These are phyloP conservation scores for Daldinia childiae DNA, from an alignment of 495 filamentous ascomycete genomes.

Conservation along the genomic window DNA sequence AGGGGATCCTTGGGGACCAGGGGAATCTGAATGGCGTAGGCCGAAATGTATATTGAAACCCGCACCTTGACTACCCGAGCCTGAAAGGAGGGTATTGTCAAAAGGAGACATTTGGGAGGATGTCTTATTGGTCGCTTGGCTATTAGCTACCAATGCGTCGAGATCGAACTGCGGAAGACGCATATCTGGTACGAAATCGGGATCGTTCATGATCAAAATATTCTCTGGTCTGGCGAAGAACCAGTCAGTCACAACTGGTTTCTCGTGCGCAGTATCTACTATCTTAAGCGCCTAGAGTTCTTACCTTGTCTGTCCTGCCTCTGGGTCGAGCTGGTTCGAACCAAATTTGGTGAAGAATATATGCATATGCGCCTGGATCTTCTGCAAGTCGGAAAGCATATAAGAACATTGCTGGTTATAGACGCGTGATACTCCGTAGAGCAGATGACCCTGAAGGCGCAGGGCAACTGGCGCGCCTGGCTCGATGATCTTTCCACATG, in stretches of 20 bases:
- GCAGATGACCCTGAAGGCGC: constrained; percentile 88
- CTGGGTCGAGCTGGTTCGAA: constrained; percentile 68
- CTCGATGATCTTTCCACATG: constrained; percentile 84
- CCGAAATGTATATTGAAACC: constrained; percentile 35
- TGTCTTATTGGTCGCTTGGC: constrained; percentile 56
- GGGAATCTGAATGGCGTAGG: constrained; percentile 29
- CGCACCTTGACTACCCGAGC: constrained; percentile 15
- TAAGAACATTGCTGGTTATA: constrained; percentile 89
- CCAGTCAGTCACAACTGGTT: constrained; percentile 15
- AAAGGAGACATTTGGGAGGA: constrained; percentile 57
- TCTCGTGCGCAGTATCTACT: background rate
- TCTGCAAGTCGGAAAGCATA: constrained; percentile 80
- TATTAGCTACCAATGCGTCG: constrained; percentile 53
- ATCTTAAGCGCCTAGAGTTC: constrained; percentile 13
- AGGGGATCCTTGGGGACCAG: constrained; percentile 22
- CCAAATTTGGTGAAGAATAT: constrained; percentile 63
- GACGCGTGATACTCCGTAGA: constrained; percentile 86
- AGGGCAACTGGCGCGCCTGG: constrained; percentile 90
- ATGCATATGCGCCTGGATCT: constrained; percentile 76
- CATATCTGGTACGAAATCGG: constrained; percentile 80
- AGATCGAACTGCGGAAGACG: constrained; percentile 66
- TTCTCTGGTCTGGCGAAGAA: constrained; percentile 71
- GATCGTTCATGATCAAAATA: constrained; percentile 83
- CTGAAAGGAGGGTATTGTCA: constrained; percentile 22
- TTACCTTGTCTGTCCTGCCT: constrained; percentile 78